phyloP scores from a whole-genome alignment of 2,329 filamentous ascomycete genomes.

The Aspergillus proliferans region DNA sequence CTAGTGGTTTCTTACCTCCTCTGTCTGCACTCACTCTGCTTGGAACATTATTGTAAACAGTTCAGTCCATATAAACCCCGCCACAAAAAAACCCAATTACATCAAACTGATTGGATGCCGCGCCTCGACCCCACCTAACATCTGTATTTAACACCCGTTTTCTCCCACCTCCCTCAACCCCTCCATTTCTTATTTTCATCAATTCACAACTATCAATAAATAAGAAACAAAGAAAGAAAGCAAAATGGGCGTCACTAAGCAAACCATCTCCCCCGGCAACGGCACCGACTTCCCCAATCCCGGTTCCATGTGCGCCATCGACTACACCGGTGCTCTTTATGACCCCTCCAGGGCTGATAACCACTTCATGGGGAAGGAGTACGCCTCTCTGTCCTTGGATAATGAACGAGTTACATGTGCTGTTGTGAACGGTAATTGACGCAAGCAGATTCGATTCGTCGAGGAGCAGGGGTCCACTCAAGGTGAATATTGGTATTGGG shows the following conservation, averaged over 20 bases:
- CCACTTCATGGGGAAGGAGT: slow-evolving; percentile 65
- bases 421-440: background rate
- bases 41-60: too few relatives aligned
- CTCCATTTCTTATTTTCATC: background rate
- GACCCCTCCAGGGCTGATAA: slow-evolving; percentile 55
- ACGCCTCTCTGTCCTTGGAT: slow-evolving; percentile 29
- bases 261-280: slow-evolving; percentile 55
- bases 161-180: background rate
- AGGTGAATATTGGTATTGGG: slow-evolving; percentile 71
- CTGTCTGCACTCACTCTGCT: too few relatives aligned
- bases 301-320: slow-evolving; percentile 73
- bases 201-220: slow-evolving; percentile 4
- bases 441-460: slow-evolving; percentile 78
- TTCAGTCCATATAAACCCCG: too few relatives aligned
- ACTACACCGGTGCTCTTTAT: slow-evolving; percentile 86
- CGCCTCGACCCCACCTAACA: background rate
- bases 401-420: background rate
- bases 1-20: too few relatives aligned
- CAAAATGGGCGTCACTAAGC: slow-evolving; percentile 69
- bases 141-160: background rate
- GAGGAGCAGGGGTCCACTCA: slow-evolving; percentile 61
- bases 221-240: background rate
- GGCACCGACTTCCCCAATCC: slow-evolving; percentile 52
- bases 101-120: background rate
- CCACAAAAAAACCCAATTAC: background rate